phyloP scores from a whole-genome alignment of 2,329 filamentous ascomycete species.

The Pseudocercospora fuligena region DNA sequence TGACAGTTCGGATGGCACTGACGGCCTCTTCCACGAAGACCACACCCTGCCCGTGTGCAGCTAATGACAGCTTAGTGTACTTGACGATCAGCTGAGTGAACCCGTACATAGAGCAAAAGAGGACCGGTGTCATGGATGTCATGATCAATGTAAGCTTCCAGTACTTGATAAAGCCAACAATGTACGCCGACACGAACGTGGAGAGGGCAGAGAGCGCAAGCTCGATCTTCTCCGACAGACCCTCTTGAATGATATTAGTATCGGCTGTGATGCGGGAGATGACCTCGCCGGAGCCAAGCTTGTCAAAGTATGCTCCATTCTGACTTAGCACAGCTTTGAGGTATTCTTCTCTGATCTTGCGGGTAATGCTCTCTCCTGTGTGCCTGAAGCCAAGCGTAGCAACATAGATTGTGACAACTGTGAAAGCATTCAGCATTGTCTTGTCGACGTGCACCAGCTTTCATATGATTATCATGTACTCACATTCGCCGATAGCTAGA shows the following conservation, averaged over 20 bases:
- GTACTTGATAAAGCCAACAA: conserved; percentile 87
- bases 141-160: conserved; percentile 94
- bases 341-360: conserved; percentile 71
- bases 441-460: background rate
- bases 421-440: background rate
- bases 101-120: conserved; percentile 74
- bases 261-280: conserved; percentile 94
- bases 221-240: conserved; percentile 87
- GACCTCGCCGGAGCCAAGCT: conserved; percentile 88
- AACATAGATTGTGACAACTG: conserved; percentile 70
- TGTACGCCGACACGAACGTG: conserved; percentile 84
- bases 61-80: conserved; percentile 77
- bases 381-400: conserved; percentile 87
- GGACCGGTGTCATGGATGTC: conserved; percentile 76
- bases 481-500: conserved; percentile 73
- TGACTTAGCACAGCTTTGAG: conserved; percentile 82
- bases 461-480: background rate
- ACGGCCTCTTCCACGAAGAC: conserved; percentile 92
- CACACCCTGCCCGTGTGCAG: conserved; percentile 75
- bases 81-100: conserved; percentile 77
- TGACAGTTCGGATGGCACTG: conserved; percentile 87
- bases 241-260: conserved; percentile 90
- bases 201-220: conserved; percentile 76
- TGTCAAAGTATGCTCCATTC: conserved; percentile 93
- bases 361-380: conserved; percentile 53